Evolutionary conservation across 495 filamentous ascomycete genomes (phyloP).

Genomic region (Penicillium egyptiacum): DNA sequence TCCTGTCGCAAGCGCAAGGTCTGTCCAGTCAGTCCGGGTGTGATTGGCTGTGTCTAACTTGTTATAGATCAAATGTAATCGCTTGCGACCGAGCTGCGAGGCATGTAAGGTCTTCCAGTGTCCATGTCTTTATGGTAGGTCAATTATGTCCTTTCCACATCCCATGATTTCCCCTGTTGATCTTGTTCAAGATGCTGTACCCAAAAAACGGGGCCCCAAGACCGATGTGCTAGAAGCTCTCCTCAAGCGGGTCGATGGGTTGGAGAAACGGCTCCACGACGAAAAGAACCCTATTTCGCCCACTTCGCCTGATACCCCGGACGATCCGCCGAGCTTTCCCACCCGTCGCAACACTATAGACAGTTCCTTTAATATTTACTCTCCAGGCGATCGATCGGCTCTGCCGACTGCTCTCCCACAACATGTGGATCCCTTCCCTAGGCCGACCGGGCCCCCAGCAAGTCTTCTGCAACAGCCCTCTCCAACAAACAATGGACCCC

Average conservation of each 20-base stretch:
- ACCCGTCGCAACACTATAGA: slow-evolving; percentile 29
- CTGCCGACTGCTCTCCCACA: slow-evolving; percentile 15
- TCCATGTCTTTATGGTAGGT: slow-evolving; percentile 81
- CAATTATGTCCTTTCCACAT: neutral
- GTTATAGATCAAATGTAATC: slow-evolving; percentile 82
- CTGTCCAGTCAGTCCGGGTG: slow-evolving; percentile 2
- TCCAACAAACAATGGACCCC: slow-evolving; percentile 31
- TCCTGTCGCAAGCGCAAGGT: slow-evolving; percentile 89
- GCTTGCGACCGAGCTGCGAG: slow-evolving; percentile 77
- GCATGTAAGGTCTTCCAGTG: slow-evolving; percentile 87
- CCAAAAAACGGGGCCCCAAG: slow-evolving; percentile 86
- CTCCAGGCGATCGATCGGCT: slow-evolving; percentile 14
- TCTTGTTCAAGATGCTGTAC: slow-evolving; percentile 67
- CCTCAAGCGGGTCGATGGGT: slow-evolving; percentile 76
- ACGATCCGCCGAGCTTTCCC: slow-evolving; percentile 17
- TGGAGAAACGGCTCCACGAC: slow-evolving; percentile 77
- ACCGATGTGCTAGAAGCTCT: slow-evolving; percentile 85
- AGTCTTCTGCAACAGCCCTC: slow-evolving; percentile 26
- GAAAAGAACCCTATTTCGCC: slow-evolving; percentile 55
- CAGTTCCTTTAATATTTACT: slow-evolving; percentile 19
- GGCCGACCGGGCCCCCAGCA: slow-evolving; percentile 14
- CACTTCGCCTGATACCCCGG: slow-evolving; percentile 35
- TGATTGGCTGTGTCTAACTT: slow-evolving; percentile 5
- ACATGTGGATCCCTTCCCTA: slow-evolving; percentile 15
- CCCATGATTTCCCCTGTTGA: slow-evolving; percentile 12